Conservation (phyloP, 768 basidiomycete genomes). For the Amanita polypyramis region DNA sequence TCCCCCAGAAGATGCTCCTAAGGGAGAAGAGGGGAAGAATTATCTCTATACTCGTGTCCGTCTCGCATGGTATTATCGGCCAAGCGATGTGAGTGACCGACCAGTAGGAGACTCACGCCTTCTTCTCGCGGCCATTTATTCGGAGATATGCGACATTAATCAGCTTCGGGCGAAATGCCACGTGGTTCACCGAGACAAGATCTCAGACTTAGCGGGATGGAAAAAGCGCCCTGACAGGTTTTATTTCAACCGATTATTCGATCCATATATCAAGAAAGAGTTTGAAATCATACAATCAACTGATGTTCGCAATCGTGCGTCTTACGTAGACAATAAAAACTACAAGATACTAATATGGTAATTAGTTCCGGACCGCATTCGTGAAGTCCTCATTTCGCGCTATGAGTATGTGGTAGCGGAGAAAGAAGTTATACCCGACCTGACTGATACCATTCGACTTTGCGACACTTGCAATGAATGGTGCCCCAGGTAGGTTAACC, state of each 20-base stretch:
- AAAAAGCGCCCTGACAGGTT: conserved; percentile 92
- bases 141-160: conserved; percentile 90
- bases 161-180: conserved; percentile 89
- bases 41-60: conserved; percentile 76
- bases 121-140: conserved; percentile 91
- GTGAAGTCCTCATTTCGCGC: conserved; percentile 62
- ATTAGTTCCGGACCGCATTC: conserved; percentile 73
- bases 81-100: conserved; percentile 90
- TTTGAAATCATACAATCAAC: conserved; percentile 89
- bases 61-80: conserved; percentile 94
- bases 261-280: conserved; percentile 96
- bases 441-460: conserved; percentile 76
- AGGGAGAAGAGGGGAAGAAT: conserved; percentile 54
- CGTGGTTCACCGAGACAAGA: conserved; percentile 93
- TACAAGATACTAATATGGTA: conserved; percentile 14
- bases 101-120: conserved; percentile 85
- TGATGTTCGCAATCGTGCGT: conserved; percentile 84
- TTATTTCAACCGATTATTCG: conserved; percentile 92
- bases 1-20: conserved; percentile 63
- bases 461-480: conserved; percentile 83
- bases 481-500: conserved; percentile 67
- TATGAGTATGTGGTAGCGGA: conserved; percentile 96
- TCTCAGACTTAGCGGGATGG: conserved; percentile 86
- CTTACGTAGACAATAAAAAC: conserved; percentile 10
- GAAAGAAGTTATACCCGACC: conserved; percentile 84